Conservation (phyloP, 1,284 basidiomycete species). For the Volvariella surrecta region DNA sequence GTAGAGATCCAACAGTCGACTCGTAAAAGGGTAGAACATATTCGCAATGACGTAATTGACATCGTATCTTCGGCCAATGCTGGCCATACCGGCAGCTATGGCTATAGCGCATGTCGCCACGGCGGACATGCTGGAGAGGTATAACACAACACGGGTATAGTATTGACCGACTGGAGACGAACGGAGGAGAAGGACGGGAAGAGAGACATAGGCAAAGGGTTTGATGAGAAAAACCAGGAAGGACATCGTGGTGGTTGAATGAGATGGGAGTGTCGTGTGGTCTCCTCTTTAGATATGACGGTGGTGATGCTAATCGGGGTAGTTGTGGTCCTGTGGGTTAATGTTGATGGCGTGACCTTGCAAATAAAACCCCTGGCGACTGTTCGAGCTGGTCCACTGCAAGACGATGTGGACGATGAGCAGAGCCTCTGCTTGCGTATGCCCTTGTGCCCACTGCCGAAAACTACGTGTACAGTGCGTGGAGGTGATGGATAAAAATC, state of each 20-base stretch:
- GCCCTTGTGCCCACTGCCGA: too few species aligned
- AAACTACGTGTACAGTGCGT: too few species aligned
- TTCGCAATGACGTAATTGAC: slow-evolving; percentile 84
- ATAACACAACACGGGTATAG: slow-evolving; percentile 69
- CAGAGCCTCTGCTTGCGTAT: too few species aligned
- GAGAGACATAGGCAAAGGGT: slow-evolving; percentile 65
- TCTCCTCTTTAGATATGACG: too few species aligned
- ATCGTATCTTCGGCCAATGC: slow-evolving; percentile 72
- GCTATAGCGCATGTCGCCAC: slow-evolving; percentile 75
- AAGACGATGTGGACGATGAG: too few species aligned
- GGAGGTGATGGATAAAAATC: too few species aligned
- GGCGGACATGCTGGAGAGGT: slow-evolving; percentile 66
- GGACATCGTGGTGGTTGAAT: slow-evolving; percentile 38
- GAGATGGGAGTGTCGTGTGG: too few species aligned
- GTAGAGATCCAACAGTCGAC: slow-evolving; percentile 59
- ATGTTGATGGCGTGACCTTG: too few species aligned
- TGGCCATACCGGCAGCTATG: slow-evolving; percentile 60
- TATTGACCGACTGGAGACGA: slow-evolving; percentile 54
- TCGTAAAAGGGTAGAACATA: slow-evolving; percentile 72
- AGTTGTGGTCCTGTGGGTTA: too few species aligned
- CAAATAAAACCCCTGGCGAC: too few species aligned
- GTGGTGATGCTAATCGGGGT: too few species aligned
- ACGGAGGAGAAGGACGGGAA: slow-evolving; percentile 56
- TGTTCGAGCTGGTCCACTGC: too few species aligned
- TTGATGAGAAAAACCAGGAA: slow-evolving; percentile 50